phyloP scores from a whole-genome alignment of 1,284 basidiomycete genomes.

The Ganoderma boninense region DNA sequence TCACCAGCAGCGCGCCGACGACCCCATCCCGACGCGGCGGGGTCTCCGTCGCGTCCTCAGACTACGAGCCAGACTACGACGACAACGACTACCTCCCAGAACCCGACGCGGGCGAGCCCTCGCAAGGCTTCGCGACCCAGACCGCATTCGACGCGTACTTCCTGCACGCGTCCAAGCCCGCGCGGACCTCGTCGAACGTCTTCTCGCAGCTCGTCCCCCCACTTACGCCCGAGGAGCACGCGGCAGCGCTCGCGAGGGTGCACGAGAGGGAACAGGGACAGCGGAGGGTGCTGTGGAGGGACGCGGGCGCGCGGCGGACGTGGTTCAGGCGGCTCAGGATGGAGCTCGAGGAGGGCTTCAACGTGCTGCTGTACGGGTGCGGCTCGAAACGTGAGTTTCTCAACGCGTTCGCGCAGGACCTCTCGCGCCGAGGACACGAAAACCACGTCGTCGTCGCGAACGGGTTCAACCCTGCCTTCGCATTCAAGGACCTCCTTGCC shows the following conservation, averaged over 20 bases:
- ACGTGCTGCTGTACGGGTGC: conserved; percentile 85
- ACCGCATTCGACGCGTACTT: conserved; percentile 88
- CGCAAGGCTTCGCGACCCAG: conserved; percentile 39
- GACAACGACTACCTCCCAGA: conserved; percentile 8
- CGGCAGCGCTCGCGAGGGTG: conserved; percentile 46
- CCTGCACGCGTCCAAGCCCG: conserved; percentile 64
- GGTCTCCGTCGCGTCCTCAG: conserved; percentile 16
- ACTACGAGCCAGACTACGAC: conserved; percentile 22
- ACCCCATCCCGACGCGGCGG: conserved; percentile 22
- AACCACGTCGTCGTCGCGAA: conserved; percentile 86
- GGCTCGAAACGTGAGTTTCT: conserved; percentile 84
- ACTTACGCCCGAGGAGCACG: conserved; percentile 68
- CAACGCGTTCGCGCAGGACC: conserved; percentile 76
- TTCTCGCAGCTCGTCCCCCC: conserved; percentile 80
- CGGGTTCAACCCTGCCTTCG: conserved; percentile 77
- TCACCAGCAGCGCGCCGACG: conserved; percentile 21
- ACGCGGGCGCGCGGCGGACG: conserved; percentile 43
- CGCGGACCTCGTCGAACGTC: conserved; percentile 78
- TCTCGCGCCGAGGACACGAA: conserved; percentile 53
- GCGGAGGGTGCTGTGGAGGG: conserved; percentile 34
- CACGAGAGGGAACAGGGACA: conserved; percentile 31
- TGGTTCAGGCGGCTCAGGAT: conserved; percentile 69
- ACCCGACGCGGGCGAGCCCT: conserved; percentile 18
- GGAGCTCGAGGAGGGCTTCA: conserved; percentile 86
- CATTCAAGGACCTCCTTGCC: conserved; percentile 73